Evolutionary conservation across 805 yeast genomes (phyloP).

Genomic region (Suhomyces vadensis): DNA sequence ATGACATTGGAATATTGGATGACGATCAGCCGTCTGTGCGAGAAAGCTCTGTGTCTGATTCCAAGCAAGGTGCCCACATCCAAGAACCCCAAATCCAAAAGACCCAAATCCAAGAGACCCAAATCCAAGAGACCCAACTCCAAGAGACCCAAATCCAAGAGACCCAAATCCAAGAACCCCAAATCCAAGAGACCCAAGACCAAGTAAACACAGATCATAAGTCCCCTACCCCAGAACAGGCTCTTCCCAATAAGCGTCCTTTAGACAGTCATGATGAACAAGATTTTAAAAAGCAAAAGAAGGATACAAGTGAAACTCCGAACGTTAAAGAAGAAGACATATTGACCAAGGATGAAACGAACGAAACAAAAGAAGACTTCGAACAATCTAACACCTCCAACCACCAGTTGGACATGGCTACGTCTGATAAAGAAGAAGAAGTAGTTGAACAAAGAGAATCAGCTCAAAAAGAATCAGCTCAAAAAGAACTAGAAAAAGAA

Average conservation of each 20-base stretch:
- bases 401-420: no score
- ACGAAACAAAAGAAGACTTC: no score
- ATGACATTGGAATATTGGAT: neutral
- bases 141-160: no score
- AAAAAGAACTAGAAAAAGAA: slow-evolving; percentile 46
- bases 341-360: slow-evolving; percentile 4
- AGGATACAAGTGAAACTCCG: neutral
- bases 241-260: no score
- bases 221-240: no score
- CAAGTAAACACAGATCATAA: no score
- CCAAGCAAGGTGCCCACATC: neutral
- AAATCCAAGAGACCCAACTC: no score
- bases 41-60: neutral
- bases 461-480: slow-evolving; percentile 30
- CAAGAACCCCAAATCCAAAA: no score
- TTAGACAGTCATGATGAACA: neutral
- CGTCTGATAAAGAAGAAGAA: slow-evolving; percentile 11
- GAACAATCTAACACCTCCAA: no score
- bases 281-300: slow-evolving; percentile 3
- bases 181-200: no score
- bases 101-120: no score
- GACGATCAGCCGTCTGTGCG: neutral
- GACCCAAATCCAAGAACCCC: no score
- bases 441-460: slow-evolving; percentile 6
- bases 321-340: neutral